Evolutionary conservation across 2,329 filamentous ascomycete genomes (phyloP).

Genomic region (Pseudocercospora vitis): DNA sequence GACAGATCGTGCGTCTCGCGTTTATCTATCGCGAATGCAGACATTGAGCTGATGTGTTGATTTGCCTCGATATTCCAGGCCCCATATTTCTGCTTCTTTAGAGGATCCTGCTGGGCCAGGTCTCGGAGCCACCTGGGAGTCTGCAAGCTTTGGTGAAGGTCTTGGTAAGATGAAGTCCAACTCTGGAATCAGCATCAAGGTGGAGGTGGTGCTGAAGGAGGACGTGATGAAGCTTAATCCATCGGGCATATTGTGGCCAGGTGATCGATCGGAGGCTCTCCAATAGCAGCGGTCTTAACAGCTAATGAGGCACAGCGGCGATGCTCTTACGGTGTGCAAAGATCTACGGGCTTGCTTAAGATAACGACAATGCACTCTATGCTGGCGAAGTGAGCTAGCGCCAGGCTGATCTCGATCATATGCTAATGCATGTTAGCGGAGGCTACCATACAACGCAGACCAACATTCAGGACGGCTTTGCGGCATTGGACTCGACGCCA

Average conservation of each 20-base stretch:
- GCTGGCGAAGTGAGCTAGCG: not conserved
- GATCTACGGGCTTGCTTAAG: not conserved
- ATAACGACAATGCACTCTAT: not conserved
- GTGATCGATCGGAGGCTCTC: not conserved
- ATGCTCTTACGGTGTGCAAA: not conserved
- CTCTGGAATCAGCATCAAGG: not conserved
- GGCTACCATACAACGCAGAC: not conserved
- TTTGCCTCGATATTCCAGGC: slow-evolving; percentile 13
- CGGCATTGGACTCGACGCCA: not conserved
- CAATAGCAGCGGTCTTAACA: too few species aligned
- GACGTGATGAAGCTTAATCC: not conserved
- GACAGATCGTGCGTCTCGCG: slow-evolving; percentile 3
- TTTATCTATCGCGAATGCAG: not conserved
- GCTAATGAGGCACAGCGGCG: not conserved
- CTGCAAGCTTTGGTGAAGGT: not conserved
- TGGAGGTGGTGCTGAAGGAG: not conserved
- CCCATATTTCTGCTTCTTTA: slow-evolving; percentile 16
- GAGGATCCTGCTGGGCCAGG: slow-evolving; percentile 10
- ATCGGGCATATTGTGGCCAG: not conserved
- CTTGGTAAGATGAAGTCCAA: not conserved
- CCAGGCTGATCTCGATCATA: too few species aligned
- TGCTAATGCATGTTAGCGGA: too few species aligned
- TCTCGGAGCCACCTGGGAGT: slow-evolving; percentile 1
- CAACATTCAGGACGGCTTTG: not conserved
- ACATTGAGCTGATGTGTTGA: slow-evolving; percentile 14